Evolutionary conservation across 164 flowering plant genomes (phyloP).

Genomic region (Piper betle): DNA sequence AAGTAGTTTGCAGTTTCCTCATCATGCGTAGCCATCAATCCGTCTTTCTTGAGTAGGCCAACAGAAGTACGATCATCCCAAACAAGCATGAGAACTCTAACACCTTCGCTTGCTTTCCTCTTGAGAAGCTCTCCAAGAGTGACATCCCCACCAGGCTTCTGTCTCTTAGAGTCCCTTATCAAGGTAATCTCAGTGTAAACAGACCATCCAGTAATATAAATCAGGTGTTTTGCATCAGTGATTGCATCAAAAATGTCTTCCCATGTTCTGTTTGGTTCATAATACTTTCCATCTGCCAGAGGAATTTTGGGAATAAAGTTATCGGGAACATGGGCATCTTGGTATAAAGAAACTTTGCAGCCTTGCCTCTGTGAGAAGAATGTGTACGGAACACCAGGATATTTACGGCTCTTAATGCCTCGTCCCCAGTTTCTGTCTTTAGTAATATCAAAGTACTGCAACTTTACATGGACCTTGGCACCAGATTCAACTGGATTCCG

Average conservation of each 20-base stretch:
- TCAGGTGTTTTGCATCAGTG: constrained; percentile 45
- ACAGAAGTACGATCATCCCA: constrained; percentile 80
- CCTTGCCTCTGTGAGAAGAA: constrained; percentile 48
- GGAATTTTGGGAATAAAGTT: constrained; percentile 39
- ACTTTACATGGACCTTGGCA: constrained; percentile 45
- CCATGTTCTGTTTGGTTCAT: constrained; percentile 62
- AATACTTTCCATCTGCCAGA: constrained; percentile 37
- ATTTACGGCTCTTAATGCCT: constrained; percentile 37
- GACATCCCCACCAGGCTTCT: constrained; percentile 37
- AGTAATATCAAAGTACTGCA: constrained; percentile 32
- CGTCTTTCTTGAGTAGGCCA: constrained; percentile 40
- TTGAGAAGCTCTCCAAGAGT: constrained; percentile 63
- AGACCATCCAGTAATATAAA: constrained; percentile 79
- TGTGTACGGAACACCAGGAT: constrained; percentile 57
- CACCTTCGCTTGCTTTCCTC: constrained; percentile 67
- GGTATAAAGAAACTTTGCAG: constrained; percentile 52
- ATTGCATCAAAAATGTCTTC: constrained; percentile 72
- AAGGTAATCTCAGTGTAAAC: constrained; percentile 48
- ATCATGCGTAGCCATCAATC: constrained; percentile 74
- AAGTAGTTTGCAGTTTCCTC: constrained; percentile 52
- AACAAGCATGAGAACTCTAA: constrained; percentile 61
- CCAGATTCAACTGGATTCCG: constrained; percentile 25
- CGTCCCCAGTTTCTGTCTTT: constrained; percentile 31
- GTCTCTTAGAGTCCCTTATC: constrained; percentile 49
- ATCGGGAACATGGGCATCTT: constrained; percentile 61